Base-by-base conservation (phyloP, 192 early-diverging fungal species). In the Coemansia javaensis region DNA sequence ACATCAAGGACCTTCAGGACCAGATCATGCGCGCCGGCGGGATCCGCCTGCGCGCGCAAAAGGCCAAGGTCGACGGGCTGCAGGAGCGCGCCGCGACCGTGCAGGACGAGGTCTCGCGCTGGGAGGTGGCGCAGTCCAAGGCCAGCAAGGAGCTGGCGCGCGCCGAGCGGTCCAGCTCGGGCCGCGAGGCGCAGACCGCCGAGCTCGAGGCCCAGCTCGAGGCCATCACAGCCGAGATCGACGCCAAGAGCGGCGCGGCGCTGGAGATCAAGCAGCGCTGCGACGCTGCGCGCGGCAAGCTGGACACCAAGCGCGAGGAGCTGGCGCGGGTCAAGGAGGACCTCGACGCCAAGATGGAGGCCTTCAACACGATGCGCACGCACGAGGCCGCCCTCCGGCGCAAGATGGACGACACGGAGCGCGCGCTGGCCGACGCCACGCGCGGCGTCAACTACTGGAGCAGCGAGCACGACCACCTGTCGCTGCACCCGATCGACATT, bases 11-110 rank as follows among this genome's bases (percentile, higher is more conserved):
- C 25, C 72, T 98, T 16, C 92, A 97, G 43, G 84, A 91, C 31
- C 81, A 91, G 49, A 95, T 99, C 47, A 71, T 97, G 63, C 82
- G 94, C 54, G 86, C 82, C 27, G 96, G 96, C 47, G 94, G 91
- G 32, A 85, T 89, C 40, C 79, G 84, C 59, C 66, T 99, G 24
- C 80, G 94, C 36, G 63, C 81, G 4, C 94, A 99, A 66, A 90
- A 90, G 41, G 79, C 84, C 33, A 87, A 82, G 20, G 88, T 92
- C 9, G 90, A 94, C 42, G 81, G 83, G 13, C 56, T 97, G 33
- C 65, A 74, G 20, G 85, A 92, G 34, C 83, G 87, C 42, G 88
- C 97, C 43, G 83, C 81, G 37, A 63, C 64, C 0, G 50, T 81
- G 4, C 79, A 83, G 40, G 80, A 87, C 17, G 78, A 81, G 44